Evolutionary conservation across 805 yeast genomes (phyloP).

Genomic region (Candida orba): DNA sequence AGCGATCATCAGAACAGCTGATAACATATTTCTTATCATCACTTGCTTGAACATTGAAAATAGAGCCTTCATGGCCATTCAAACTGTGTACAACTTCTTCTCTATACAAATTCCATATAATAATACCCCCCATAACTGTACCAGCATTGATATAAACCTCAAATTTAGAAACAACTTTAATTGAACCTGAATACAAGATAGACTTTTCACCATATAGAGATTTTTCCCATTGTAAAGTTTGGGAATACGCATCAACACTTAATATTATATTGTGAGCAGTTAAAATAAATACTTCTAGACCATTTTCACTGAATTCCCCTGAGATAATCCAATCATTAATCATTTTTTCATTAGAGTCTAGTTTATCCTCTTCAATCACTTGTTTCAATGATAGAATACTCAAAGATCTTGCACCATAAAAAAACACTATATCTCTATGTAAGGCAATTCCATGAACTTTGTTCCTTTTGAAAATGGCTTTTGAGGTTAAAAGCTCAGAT

Average conservation of each 20-base stretch:
- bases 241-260: slow-evolving; percentile 26
- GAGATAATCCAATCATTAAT: slow-evolving; percentile 77
- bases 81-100: slow-evolving; percentile 45
- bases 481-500: slow-evolving; percentile 30
- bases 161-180: slow-evolving; percentile 37
- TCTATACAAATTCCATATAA: slow-evolving; percentile 60
- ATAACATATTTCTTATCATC: slow-evolving; percentile 46
- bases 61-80: slow-evolving; percentile 83
- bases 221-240: slow-evolving; percentile 23
- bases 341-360: slow-evolving; percentile 35
- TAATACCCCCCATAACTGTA: slow-evolving; percentile 84
- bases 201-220: slow-evolving; percentile 61
- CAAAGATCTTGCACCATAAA: slow-evolving; percentile 73
- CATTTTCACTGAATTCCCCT: slow-evolving; percentile 40
- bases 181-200: slow-evolving; percentile 80
- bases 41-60: slow-evolving; percentile 71
- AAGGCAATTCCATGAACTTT: slow-evolving; percentile 75
- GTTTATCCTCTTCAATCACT: slow-evolving; percentile 20
- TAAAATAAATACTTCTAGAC: slow-evolving; percentile 40
- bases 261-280: slow-evolving; percentile 76
- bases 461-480: slow-evolving; percentile 55
- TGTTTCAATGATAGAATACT: slow-evolving; percentile 32
- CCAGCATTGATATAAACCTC: slow-evolving; percentile 71
- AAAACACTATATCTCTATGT: slow-evolving; percentile 28
- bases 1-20: slow-evolving; percentile 92